These are phyloP conservation scores for Castanospermum australe DNA, from an alignment of 306 rosid species.

Conservation along the genomic window DNA sequence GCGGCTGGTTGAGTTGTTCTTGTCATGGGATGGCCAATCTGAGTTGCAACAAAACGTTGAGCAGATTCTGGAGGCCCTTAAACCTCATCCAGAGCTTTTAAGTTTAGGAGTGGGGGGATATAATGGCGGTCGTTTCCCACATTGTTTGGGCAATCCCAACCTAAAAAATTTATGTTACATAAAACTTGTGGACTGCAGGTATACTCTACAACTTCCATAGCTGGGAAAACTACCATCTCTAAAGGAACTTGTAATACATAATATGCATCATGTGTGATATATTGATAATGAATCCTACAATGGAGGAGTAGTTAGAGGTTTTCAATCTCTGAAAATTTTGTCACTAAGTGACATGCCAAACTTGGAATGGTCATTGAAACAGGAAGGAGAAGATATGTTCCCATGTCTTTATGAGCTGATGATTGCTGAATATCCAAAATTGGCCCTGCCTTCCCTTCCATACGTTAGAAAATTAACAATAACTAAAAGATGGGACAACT, in stretches of 20 bases:
- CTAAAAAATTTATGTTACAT: not conserved
- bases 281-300: not conserved
- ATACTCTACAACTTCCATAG: not conserved
- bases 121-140: not conserved
- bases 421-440: not conserved
- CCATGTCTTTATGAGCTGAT: not conserved
- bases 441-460: not conserved
- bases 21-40: not conserved
- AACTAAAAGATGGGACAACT: not conserved
- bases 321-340: not conserved
- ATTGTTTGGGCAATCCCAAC: not conserved
- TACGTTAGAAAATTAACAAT: not conserved
- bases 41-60: not conserved
- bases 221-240: not conserved
- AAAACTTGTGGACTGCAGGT: not conserved
- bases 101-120: not conserved
- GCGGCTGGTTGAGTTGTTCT: not conserved
- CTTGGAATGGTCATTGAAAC: not conserved
- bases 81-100: not conserved
- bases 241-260: not conserved
- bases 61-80: constrained; percentile 11
- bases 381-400: not conserved
- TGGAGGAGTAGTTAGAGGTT: not conserved
- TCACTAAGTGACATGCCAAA: not conserved
- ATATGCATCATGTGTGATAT: not conserved